Conservation (phyloP, 78 protist species). For the Polysphondylium violaceum region DNA sequence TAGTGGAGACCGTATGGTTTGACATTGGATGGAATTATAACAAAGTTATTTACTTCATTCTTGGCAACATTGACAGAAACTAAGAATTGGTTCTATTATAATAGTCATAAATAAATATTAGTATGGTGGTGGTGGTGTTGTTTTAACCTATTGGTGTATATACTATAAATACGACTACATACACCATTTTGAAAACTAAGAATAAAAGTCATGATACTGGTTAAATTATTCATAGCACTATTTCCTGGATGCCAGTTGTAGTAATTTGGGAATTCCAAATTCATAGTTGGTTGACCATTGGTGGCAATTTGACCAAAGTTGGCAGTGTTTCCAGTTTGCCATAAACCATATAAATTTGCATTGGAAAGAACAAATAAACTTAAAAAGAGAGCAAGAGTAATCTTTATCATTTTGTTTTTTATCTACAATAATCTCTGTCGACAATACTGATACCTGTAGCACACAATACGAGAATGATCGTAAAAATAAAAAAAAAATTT, state of each 20-base stretch:
- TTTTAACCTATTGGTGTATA: background rate
- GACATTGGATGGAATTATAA: slow-evolving; percentile 8
- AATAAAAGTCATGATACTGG: slow-evolving; percentile 33
- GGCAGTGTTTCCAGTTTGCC: slow-evolving; percentile 31
- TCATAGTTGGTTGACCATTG: slow-evolving; percentile 17
- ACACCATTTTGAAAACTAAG: background rate
- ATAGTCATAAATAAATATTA: background rate
- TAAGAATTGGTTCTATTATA: slow-evolving; percentile 8
- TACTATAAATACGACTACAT: background rate
- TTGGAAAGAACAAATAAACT: background rate
- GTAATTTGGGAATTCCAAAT: slow-evolving; percentile 52
- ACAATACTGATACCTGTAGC: background rate
- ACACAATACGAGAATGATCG: background rate
- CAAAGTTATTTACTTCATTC: slow-evolving; percentile 52
- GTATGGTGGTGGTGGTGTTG: background rate
- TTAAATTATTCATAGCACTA: slow-evolving; percentile 52
- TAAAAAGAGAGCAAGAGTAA: background rate
- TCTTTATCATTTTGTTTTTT: background rate
- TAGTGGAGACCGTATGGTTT: slow-evolving; percentile 21
- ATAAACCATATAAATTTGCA: slow-evolving; percentile 60
- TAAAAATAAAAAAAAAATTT: background rate
- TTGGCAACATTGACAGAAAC: slow-evolving; percentile 62
- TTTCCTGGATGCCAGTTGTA: slow-evolving; percentile 2
- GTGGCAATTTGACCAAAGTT: slow-evolving; percentile 32
- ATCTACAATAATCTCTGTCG: background rate